These are phyloP conservation scores for Boletales sp. DNA, from an alignment of 768 basidiomycete genomes.

Conservation along the genomic window DNA sequence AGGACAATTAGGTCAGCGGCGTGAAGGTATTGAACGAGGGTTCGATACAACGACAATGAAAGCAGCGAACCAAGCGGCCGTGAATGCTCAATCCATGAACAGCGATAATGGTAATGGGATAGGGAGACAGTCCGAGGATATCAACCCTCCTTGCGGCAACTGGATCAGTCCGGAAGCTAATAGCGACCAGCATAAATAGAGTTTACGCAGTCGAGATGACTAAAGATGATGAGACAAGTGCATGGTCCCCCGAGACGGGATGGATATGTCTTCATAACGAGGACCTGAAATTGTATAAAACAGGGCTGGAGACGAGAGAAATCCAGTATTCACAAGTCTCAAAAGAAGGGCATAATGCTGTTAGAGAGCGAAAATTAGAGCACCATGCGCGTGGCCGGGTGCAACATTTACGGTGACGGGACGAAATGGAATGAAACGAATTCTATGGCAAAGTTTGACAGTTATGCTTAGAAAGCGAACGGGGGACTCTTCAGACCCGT, in stretches of 20 bases:
- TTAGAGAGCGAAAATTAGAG: constrained; percentile 40
- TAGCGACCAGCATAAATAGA: constrained; percentile 28
- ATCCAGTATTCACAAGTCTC: constrained; percentile 36
- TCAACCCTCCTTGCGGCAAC: constrained; percentile 27
- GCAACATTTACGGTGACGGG: constrained; percentile 28
- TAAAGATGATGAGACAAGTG: constrained; percentile 28
- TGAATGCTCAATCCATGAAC: constrained; percentile 38
- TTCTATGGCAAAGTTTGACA: constrained; percentile 23
- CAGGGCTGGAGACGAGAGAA: constrained; percentile 21
- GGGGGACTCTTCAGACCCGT: constrained; percentile 36
- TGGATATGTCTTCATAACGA: constrained; percentile 57
- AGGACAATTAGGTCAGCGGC: constrained; percentile 33
- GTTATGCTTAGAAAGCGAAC: constrained; percentile 1
- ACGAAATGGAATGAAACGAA: constrained; percentile 21
- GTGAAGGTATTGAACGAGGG: constrained; percentile 30
- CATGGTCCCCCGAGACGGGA: constrained; percentile 52
- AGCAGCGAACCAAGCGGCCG: constrained; percentile 24
- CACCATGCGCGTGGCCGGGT: constrained; percentile 32
- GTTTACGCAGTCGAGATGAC: constrained; percentile 28
- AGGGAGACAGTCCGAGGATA: constrained; percentile 31
- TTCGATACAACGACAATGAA: constrained; percentile 29
- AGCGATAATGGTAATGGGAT: constrained; percentile 18
- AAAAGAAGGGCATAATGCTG: constrained; percentile 32
- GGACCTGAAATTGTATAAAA: constrained; percentile 24
- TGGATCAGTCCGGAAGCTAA: constrained; percentile 16